Evolutionary conservation across 768 basidiomycete species (phyloP).

Genomic region (Amanita pallidorosea): DNA sequence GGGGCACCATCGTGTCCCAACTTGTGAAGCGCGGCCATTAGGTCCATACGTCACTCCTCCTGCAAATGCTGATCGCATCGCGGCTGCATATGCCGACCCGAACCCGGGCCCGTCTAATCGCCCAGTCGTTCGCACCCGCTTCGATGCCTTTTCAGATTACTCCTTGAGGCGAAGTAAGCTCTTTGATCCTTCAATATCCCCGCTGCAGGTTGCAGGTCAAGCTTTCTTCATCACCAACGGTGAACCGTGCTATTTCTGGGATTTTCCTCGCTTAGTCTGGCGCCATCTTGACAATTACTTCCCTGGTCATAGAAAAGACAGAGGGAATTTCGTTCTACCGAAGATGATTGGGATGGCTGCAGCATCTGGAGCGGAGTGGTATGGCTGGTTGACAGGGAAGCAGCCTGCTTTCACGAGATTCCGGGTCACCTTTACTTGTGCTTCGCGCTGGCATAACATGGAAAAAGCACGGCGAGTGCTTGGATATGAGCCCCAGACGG

Average conservation of each 20-base stretch:
- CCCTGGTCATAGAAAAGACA: conserved; percentile 37
- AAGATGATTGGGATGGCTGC: conserved; percentile 56
- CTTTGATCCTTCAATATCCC: conserved; percentile 30
- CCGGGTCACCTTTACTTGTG: conserved; percentile 73
- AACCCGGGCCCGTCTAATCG: conserved; percentile 27
- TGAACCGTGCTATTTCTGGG: conserved; percentile 96
- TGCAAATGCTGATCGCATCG: conserved; percentile 43
- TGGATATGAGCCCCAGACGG: conserved; percentile 88
- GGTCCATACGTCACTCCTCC: conserved; percentile 69
- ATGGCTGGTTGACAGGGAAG: conserved; percentile 61
- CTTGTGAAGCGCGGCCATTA: conserved; percentile 68
- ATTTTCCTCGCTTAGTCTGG: conserved; percentile 81
- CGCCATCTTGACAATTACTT: conserved; percentile 49
- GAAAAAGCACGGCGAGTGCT: conserved; percentile 87
- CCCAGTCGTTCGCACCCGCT: conserved; percentile 64
- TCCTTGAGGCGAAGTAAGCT: conserved; percentile 44
- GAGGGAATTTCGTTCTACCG: conserved; percentile 37
- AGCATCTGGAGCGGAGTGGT: conserved; percentile 66
- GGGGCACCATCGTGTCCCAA: conserved; percentile 59
- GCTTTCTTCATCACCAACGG: conserved; percentile 96
- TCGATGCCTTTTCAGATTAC: conserved; percentile 65
- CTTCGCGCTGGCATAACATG: conserved; percentile 82
- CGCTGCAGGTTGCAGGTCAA: conserved; percentile 82
- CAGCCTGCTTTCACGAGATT: conserved; percentile 81
- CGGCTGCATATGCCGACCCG: conserved; percentile 43